phyloP scores from a whole-genome alignment of 2,329 filamentous ascomycete genomes.

The Fusarium continuum region DNA sequence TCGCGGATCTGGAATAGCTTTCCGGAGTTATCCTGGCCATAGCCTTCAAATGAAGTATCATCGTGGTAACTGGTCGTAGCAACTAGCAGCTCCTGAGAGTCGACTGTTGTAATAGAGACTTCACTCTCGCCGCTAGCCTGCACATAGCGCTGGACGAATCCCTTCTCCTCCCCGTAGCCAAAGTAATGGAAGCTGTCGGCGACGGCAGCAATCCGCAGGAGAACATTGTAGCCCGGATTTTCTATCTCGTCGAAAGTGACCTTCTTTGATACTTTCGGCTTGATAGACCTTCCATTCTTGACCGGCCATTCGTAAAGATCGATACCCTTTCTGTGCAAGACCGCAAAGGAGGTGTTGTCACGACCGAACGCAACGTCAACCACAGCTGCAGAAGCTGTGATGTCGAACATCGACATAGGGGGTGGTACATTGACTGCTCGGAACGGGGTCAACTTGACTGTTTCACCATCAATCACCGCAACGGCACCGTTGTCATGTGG shows the following conservation, averaged over 20 bases:
- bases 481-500: conserved; percentile 83
- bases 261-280: conserved; percentile 53
- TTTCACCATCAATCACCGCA: conserved; percentile 83
- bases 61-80: conserved; percentile 49
- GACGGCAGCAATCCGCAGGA: conserved; percentile 29
- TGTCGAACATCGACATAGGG: conserved; percentile 86
- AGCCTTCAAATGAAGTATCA: conserved; percentile 45
- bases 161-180: conserved; percentile 43
- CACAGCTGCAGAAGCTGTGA: conserved; percentile 68
- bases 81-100: conserved; percentile 35
- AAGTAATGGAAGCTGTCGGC: conserved; percentile 46
- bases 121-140: conserved; percentile 24
- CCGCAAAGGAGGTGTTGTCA: conserved; percentile 71
- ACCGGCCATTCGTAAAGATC: conserved; percentile 76
- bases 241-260: conserved; percentile 50
- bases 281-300: conserved; percentile 61
- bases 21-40: conserved; percentile 59
- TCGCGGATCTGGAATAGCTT: conserved; percentile 53
- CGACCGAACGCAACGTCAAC: conserved; percentile 79
- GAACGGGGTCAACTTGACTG: conserved; percentile 85
- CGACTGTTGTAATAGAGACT: conserved; percentile 23
- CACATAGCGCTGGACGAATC: conserved; percentile 39
- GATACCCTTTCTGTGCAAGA: conserved; percentile 74
- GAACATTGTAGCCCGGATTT: conserved; percentile 34
- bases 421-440: conserved; percentile 87